Percentiles rank a stretch among this genome's conserved stretches.
These are phyloP conservation scores for Russula brevipes DNA, from an alignment of 768 basidiomycete genomes.

Conservation along the genomic window DNA sequence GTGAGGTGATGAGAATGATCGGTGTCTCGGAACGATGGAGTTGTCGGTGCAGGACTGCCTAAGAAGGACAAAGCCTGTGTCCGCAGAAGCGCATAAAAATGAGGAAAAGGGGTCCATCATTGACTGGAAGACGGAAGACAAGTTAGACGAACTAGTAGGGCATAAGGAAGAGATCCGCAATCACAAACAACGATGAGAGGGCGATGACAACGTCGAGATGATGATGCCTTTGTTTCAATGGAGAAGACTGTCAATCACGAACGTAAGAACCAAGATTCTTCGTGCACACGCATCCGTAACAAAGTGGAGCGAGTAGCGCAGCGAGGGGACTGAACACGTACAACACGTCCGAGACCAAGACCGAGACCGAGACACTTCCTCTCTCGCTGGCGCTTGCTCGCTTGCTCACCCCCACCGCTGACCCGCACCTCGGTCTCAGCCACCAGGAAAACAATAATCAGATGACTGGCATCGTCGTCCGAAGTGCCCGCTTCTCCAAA, in stretches of 20 bases:
- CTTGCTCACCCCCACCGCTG: background rate
- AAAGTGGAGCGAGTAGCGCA: background rate
- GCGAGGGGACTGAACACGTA: slow-evolving; percentile 16
- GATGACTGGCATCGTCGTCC: background rate
- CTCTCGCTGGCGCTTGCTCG: background rate
- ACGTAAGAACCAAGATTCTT: slow-evolving; percentile 14
- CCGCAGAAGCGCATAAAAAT: background rate
- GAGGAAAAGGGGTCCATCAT: slow-evolving; percentile 1
- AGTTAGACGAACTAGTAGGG: slow-evolving; percentile 7
- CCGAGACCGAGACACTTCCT: background rate
- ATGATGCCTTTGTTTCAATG: background rate
- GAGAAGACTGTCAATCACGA: slow-evolving; percentile 7
- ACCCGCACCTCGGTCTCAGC: background rate
- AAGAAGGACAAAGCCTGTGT: slow-evolving; percentile 14
- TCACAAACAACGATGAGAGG: background rate
- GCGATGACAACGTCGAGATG: background rate
- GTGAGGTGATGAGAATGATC: slow-evolving; percentile 15
- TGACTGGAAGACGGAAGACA: slow-evolving; percentile 14
- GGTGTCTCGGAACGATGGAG: background rate
- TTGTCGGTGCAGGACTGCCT: slow-evolving; percentile 5
- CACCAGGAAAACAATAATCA: background rate
- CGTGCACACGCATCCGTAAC: slow-evolving; percentile 2
- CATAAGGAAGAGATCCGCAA: background rate
- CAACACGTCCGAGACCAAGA: background rate
- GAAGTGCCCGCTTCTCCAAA: too few relatives aligned